phyloP scores from a whole-genome alignment of 805 yeast species.

The Nakazawaea populi region DNA sequence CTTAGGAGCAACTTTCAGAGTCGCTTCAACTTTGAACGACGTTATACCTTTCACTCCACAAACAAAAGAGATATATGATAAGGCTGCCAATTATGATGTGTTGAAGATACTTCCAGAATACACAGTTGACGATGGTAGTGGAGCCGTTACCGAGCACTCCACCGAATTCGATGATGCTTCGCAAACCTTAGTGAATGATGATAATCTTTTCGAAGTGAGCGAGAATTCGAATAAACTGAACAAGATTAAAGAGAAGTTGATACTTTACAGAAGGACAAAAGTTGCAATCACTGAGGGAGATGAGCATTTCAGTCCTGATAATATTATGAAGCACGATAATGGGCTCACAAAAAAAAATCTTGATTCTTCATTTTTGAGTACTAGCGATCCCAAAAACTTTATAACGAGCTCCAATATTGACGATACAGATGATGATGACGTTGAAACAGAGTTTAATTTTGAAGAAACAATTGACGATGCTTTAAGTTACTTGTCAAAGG shows the following conservation, averaged over 20 bases:
- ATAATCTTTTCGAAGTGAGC: not conserved
- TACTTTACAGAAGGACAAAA: constrained; percentile 2
- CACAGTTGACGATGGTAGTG: not conserved
- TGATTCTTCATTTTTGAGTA: not conserved
- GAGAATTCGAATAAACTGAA: not conserved
- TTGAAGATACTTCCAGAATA: constrained; percentile 1
- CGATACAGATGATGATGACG: not conserved
- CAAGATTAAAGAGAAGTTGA: constrained; percentile 6
- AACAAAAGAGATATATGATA: not conserved
- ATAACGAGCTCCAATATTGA: not conserved
- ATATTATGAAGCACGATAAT: constrained; percentile 7
- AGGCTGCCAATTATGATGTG: not conserved
- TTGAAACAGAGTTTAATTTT: not conserved
- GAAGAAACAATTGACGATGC: constrained; percentile 11
- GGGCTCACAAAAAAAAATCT: not conserved
- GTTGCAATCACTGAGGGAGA: constrained; percentile 1
- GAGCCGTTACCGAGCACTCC: not conserved
- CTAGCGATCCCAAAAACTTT: not conserved
- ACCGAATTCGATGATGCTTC: too few relatives aligned
- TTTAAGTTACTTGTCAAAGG: constrained; percentile 14
- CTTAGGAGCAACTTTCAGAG: constrained; percentile 1
- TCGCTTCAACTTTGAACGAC: constrained; percentile 5
- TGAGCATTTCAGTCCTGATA: constrained; percentile 1
- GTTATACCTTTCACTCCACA: constrained; percentile 8
- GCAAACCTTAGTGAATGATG: not conserved